Percentiles rank a stretch among this genome's conserved stretches.
These are phyloP conservation scores for Cercophora newfieldiana DNA, from an alignment of 495 filamentous ascomycete genomes.

Conservation along the genomic window DNA sequence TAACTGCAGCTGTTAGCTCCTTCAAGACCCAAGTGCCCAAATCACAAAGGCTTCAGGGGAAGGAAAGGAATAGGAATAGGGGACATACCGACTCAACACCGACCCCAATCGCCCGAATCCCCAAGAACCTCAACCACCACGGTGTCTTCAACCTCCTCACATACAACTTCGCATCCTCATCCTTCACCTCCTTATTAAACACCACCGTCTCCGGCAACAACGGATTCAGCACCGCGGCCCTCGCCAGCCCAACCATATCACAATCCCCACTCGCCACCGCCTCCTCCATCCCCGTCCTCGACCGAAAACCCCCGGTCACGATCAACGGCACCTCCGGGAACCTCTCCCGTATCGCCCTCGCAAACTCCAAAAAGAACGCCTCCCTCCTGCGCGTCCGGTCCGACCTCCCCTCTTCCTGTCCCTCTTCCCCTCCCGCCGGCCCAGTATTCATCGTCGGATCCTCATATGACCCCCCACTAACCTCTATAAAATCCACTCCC, in stretches of 20 bases:
- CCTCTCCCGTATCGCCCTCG: constrained; percentile 43
- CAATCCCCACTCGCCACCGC: constrained; percentile 55
- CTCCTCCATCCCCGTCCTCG: constrained; percentile 52
- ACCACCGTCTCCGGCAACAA: constrained; percentile 49
- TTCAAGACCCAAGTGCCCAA: background rate
- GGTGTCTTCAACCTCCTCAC: constrained; percentile 39
- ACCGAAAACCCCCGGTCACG: constrained; percentile 56
- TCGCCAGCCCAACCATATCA: constrained; percentile 58
- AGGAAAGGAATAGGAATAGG: background rate
- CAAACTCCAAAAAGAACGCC: constrained; percentile 63
- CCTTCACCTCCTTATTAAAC: constrained; percentile 52
- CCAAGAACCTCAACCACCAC: constrained; percentile 37
- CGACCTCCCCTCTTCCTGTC: constrained; percentile 26
- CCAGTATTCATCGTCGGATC: constrained; percentile 36
- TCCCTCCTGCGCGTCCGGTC: constrained; percentile 53
- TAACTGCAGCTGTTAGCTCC: constrained; percentile 7
- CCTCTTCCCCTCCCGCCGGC: too few relatives aligned
- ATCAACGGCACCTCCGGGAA: constrained; percentile 48
- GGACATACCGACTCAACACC: constrained; percentile 46
- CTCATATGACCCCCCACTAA: constrained; percentile 61
- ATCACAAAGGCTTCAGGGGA: background rate
- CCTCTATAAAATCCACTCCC: constrained; percentile 63
- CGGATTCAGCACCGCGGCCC: constrained; percentile 55
- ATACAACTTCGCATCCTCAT: constrained; percentile 48
- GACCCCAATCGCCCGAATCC: constrained; percentile 43